A percentile compares a stretch with the other conserved stretches of the same genome.
Evolutionary conservation across 2,329 filamentous ascomycete genomes (phyloP).

Genomic region (Talaromyces amestolkiae): DNA sequence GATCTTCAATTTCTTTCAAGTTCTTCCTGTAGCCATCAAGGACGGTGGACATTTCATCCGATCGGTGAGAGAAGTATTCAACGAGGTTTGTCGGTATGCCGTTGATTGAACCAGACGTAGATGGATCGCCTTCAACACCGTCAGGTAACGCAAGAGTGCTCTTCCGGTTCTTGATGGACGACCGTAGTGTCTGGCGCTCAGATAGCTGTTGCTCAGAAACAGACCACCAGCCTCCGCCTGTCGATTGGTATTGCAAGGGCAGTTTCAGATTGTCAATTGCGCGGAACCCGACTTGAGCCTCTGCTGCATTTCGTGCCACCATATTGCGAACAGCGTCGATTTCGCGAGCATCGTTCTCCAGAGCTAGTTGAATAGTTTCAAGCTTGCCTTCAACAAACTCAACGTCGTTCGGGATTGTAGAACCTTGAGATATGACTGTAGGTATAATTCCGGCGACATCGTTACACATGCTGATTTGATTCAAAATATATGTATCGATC

Average conservation of each 20-base stretch:
- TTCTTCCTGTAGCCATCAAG: constrained; percentile 59
- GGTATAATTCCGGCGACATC: constrained; percentile 71
- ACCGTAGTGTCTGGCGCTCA: constrained; percentile 39
- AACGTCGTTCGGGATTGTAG: constrained; percentile 64
- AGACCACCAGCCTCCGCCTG: constrained; percentile 42
- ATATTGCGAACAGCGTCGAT: constrained; percentile 57
- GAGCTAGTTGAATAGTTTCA: constrained; percentile 61
- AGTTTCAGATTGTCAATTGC: constrained; percentile 73
- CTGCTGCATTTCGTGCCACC: constrained; percentile 64
- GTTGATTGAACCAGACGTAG: constrained; percentile 44
- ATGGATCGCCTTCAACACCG: constrained; percentile 41
- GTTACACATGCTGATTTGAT: constrained; percentile 70
- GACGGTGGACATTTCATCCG: constrained; percentile 60
- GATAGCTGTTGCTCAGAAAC: constrained; percentile 39
- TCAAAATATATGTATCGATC: constrained; percentile 76
- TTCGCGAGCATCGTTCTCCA: constrained; percentile 61
- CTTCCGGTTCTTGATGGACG: constrained; percentile 36
- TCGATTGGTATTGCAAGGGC: constrained; percentile 61
- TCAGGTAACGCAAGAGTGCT: constrained; percentile 50
- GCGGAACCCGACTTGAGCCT: constrained; percentile 69
- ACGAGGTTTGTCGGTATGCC: constrained; percentile 60
- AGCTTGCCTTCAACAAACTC: constrained; percentile 61
- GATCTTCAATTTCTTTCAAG: constrained; percentile 63
- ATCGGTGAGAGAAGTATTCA: constrained; percentile 61
- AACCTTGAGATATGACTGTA: constrained; percentile 61